phyloP scores from a whole-genome alignment of 306 rosid species.

The Lupinus albus region DNA sequence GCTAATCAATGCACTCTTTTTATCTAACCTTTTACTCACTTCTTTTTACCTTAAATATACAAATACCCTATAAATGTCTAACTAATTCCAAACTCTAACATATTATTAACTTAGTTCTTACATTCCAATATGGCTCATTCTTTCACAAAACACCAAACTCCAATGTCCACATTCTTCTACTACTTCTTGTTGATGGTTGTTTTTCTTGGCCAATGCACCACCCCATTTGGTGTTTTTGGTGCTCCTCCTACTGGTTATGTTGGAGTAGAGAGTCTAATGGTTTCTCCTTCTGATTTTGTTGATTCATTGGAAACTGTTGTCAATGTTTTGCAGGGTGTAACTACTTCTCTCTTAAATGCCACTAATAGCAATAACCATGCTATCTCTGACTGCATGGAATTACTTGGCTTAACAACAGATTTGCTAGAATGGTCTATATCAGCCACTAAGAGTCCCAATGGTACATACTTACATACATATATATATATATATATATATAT shows the following conservation, averaged over 20 bases:
- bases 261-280: conserved; percentile 38
- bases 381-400: conserved; percentile 67
- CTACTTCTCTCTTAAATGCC: conserved; percentile 49
- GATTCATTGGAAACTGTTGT: conserved; percentile 39
- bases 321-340: conserved; percentile 41
- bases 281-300: conserved; percentile 49
- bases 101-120: not conserved
- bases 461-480: too few species aligned
- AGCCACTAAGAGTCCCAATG: conserved; percentile 53
- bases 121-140: conserved; percentile 32
- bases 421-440: conserved; percentile 57
- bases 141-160: not conserved
- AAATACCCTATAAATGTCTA: not conserved
- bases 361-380: conserved; percentile 33
- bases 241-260: not conserved
- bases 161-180: not conserved
- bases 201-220: conserved; percentile 3
- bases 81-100: too few species aligned
- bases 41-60: conserved; percentile 37
- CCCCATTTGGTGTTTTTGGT: conserved; percentile 11
- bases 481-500: too few species aligned
- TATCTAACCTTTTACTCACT: not conserved
- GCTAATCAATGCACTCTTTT: conserved; percentile 13
- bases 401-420: conserved; percentile 60
- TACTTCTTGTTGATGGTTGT: conserved; percentile 19